Conservation (phyloP, 2,329 filamentous ascomycete genomes). For the Endoconidiophora polonica region DNA sequence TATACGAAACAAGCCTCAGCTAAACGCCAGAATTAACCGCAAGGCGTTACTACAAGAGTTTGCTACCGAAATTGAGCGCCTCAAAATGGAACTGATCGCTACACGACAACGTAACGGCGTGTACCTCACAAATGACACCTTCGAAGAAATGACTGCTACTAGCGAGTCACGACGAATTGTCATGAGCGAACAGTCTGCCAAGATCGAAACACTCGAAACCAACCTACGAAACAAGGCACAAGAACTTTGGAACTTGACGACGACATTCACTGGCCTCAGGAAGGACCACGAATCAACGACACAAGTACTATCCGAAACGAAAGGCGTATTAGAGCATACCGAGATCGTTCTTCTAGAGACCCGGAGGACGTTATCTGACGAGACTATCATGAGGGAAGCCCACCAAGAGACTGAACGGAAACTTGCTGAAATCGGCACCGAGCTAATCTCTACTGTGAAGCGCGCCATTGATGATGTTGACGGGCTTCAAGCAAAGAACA, state of each 20-base stretch:
- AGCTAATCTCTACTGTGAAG: constrained; percentile 62
- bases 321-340: constrained; percentile 69
- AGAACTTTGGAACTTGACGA: constrained; percentile 73
- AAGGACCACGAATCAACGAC: constrained; percentile 74
- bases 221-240: constrained; percentile 89
- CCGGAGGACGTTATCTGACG: constrained; percentile 58
- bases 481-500: constrained; percentile 71
- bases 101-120: constrained; percentile 90
- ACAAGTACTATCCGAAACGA: constrained; percentile 57
- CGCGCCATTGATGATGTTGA: constrained; percentile 66
- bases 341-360: constrained; percentile 70
- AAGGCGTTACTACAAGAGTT: constrained; percentile 84
- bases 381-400: constrained; percentile 62
- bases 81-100: constrained; percentile 85
- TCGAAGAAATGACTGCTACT: constrained; percentile 79
- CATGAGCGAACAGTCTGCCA: constrained; percentile 79
- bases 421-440: constrained; percentile 54
- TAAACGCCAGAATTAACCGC: constrained; percentile 84
- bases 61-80: constrained; percentile 78
- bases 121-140: constrained; percentile 75
- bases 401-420: constrained; percentile 72
- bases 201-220: constrained; percentile 79
- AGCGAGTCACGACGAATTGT: constrained; percentile 86
- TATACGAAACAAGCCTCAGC: constrained; percentile 91
- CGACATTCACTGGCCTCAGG: constrained; percentile 73